Base-by-base conservation (phyloP, 768 basidiomycete species). In the Clathrus columnatus region DNA sequence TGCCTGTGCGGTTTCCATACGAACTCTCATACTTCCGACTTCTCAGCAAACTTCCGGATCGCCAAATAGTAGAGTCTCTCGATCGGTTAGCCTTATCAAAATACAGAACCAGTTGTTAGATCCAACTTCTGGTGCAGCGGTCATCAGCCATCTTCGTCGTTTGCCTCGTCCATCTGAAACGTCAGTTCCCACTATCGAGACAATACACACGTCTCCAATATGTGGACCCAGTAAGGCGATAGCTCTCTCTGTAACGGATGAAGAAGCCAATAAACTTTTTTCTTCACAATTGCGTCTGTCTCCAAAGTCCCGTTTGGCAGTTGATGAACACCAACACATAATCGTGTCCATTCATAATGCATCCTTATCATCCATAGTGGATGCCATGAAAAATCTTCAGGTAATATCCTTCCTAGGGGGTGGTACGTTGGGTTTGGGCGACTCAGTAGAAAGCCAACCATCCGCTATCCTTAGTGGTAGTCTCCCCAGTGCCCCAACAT, bases 201-300 rank as follows among this genome's bases (percentile, higher is more conserved):
- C 28, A 20, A 58, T 42, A 44, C 51, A 29, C 48, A 28, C 45
- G 26, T 60, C 51, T 11, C 60, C 56, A 48, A 63, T 63, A 5
- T 67, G 67, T 50, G 63, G 71, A 3, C 86, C 86, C 20, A 87
- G 91, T 26, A 88, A 84, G 62, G 89, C 87, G 0, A 87, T 90
- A 20, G 91, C 85, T 61, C 75, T 91, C 36, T 75, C 73, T 27
- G 73, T 74, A 60, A 64, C 80, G 1, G 89, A 91, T 54, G 75
- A 66, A 7, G 85, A 89, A 61, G 78, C 76, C 26, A 72, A 86
- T 11, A 67, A 73, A 23, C 71, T 75, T n/a, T 77, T 83, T 60
- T 87, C 89, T 62, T 68, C 73, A 20, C 57, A 5, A 29, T 63
- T 32, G 62, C 64, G 2, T 58, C 23, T 36, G 42, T 21, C 55